phyloP scores from a whole-genome alignment of 2,329 filamentous ascomycete genomes.

The Cryoendolithus antarcticus region DNA sequence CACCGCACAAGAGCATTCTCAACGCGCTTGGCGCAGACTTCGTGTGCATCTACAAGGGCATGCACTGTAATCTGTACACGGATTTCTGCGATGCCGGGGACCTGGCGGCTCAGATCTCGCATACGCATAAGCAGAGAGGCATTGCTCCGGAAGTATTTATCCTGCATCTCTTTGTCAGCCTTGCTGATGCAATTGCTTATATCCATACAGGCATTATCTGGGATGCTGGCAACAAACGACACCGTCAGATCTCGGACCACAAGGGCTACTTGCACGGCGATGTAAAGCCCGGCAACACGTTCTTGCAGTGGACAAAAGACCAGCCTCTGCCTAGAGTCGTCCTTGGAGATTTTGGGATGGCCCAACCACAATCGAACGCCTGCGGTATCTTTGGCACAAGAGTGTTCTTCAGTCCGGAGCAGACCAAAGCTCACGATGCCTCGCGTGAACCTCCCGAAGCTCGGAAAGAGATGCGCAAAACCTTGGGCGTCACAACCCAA shows the following conservation, averaged over 20 bases:
- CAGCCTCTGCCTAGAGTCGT: constrained; percentile 11
- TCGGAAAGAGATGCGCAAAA: neutral
- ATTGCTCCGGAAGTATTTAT: constrained; percentile 10
- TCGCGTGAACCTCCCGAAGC: neutral
- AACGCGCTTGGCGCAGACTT: constrained; percentile 1
- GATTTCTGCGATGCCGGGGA: constrained; percentile 15
- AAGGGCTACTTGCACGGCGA: constrained; percentile 12
- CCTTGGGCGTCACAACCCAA: constrained; percentile 6
- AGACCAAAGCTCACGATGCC: too few relatives aligned
- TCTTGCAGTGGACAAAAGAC: constrained; percentile 8
- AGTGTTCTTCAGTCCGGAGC: constrained; percentile 7
- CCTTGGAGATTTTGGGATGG: constrained; percentile 15
- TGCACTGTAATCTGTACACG: constrained; percentile 1
- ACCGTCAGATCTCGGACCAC: constrained; percentile 3
- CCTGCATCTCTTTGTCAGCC: constrained; percentile 13
- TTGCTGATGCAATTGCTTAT: constrained; percentile 16
- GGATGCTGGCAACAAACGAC: neutral
- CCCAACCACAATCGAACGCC: constrained; percentile 1
- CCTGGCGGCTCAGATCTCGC: constrained; percentile 7
- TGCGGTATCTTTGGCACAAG: constrained; percentile 8
- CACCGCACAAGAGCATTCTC: constrained; percentile 4
- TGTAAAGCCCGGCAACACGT: constrained; percentile 15
- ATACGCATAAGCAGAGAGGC: neutral
- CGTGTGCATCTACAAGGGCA: neutral
- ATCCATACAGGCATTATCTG: constrained; percentile 13